Evolutionary conservation across 192 early-diverging fungal genomes (phyloP).

Genomic region (Rhizoclosmatium globosum): DNA sequence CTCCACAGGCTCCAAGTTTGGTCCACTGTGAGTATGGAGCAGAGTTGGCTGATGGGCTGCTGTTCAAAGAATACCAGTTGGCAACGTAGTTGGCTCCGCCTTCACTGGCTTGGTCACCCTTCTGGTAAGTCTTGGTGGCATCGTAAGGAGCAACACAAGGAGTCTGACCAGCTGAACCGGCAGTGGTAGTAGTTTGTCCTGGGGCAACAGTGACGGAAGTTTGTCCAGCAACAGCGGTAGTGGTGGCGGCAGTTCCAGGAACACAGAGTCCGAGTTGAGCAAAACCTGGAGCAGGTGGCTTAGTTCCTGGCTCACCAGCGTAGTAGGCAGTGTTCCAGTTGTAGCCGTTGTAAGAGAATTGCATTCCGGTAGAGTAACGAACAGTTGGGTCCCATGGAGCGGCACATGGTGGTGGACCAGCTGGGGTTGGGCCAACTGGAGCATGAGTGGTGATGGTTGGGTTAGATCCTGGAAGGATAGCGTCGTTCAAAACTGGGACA

Average conservation of each 20-base stretch:
- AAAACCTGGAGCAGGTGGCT: background rate
- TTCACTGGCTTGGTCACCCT: background rate
- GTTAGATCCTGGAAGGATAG: constrained; percentile 6
- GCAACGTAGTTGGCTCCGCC: background rate
- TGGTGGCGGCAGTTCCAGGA: no score
- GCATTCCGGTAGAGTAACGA: constrained; percentile 4
- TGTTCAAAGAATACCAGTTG: background rate
- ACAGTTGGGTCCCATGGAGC: background rate
- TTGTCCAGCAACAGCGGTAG: no score
- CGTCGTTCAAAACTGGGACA: constrained; percentile 13
- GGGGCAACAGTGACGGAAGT: no score
- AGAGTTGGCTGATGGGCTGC: no score
- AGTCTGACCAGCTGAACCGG: background rate
- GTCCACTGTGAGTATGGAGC: no score
- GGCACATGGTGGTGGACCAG: constrained; percentile 8
- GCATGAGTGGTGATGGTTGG: background rate
- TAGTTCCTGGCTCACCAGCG: background rate
- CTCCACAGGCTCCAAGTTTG: no score
- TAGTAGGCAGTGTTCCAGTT: constrained; percentile 5
- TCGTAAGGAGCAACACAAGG: background rate
- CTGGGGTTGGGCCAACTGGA: constrained; percentile 12
- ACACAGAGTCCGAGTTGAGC: background rate
- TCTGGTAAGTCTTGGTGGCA: background rate
- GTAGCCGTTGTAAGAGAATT: constrained; percentile 5
- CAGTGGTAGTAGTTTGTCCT: no score